phyloP scores from a whole-genome alignment of 2,329 filamentous ascomycete genomes.

The Fulvia fulva region DNA sequence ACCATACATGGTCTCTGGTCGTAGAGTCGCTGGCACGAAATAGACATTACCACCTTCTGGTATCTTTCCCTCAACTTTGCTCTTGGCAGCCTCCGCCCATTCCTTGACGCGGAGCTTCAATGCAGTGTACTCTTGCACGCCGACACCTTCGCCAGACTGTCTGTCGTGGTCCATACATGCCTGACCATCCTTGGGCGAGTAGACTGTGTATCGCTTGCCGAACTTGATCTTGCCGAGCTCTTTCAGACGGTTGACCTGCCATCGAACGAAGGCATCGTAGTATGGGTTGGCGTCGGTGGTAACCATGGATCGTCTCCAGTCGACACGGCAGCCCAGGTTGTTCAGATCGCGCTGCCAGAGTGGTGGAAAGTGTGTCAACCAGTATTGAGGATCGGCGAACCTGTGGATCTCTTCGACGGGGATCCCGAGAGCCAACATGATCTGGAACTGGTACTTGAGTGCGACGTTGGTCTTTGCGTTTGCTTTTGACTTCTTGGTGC shows the following conservation, averaged over 20 bases:
- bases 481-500: constrained; percentile 87
- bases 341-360: constrained; percentile 74
- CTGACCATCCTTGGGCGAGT: constrained; percentile 84
- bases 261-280: constrained; percentile 90
- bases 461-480: constrained; percentile 78
- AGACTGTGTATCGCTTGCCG: constrained; percentile 88
- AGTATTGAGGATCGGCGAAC: constrained; percentile 87
- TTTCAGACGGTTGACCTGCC: constrained; percentile 93
- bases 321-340: constrained; percentile 79
- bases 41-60: constrained; percentile 76
- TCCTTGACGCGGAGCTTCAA: constrained; percentile 87
- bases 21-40: constrained; percentile 85
- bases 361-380: constrained; percentile 90
- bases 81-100: constrained; percentile 74
- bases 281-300: constrained; percentile 96
- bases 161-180: constrained; percentile 86
- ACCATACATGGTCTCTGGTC: constrained; percentile 98
- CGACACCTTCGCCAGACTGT: constrained; percentile 73
- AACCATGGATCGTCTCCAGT: constrained; percentile 89
- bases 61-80: constrained; percentile 70
- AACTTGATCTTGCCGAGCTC: constrained; percentile 91
- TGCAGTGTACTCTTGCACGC: constrained; percentile 86
- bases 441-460: constrained; percentile 93
- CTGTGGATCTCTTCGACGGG: constrained; percentile 84
- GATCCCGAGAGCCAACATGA: constrained; percentile 88